Percentiles rank a stretch among this genome's conserved stretches.
Evolutionary conservation across 768 basidiomycete genomes (phyloP).

Genomic region (Tephrocybe sp.): DNA sequence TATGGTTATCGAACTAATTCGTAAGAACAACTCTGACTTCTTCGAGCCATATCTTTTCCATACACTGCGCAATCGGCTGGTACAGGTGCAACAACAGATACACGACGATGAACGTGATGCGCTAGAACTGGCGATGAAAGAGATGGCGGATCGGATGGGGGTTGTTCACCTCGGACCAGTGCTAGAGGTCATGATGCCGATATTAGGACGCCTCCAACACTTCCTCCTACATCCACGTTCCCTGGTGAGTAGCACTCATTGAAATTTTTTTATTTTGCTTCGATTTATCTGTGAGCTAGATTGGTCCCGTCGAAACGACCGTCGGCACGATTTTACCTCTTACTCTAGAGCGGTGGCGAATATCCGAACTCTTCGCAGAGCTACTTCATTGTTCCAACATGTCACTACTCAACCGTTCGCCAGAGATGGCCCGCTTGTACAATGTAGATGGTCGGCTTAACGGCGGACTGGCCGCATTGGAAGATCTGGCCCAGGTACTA

Average conservation of each 20-base stretch:
- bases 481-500: conserved; percentile 85
- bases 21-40: conserved; percentile 98
- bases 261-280: neutral
- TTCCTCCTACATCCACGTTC: conserved; percentile 76
- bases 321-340: conserved; percentile 77
- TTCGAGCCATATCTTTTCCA: conserved; percentile 98
- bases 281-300: conserved; percentile 37
- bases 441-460: conserved; percentile 81
- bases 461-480: conserved; percentile 83
- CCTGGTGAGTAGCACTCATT: conserved; percentile 48
- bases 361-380: conserved; percentile 96
- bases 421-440: conserved; percentile 69
- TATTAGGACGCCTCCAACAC: conserved; percentile 66
- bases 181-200: conserved; percentile 69
- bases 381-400: conserved; percentile 98
- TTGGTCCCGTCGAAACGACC: conserved; percentile 68
- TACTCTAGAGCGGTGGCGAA: conserved; percentile 93
- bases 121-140: conserved; percentile 70
- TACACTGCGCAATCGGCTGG: conserved; percentile 86
- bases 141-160: conserved; percentile 82
- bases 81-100: conserved; percentile 79
- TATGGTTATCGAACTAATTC: conserved; percentile 89
- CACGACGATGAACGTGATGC: conserved; percentile 64
- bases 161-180: conserved; percentile 90
- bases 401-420: conserved; percentile 85